Base-by-base conservation (phyloP, 164 flowering plant genomes). In the Berberis thunbergii region DNA sequence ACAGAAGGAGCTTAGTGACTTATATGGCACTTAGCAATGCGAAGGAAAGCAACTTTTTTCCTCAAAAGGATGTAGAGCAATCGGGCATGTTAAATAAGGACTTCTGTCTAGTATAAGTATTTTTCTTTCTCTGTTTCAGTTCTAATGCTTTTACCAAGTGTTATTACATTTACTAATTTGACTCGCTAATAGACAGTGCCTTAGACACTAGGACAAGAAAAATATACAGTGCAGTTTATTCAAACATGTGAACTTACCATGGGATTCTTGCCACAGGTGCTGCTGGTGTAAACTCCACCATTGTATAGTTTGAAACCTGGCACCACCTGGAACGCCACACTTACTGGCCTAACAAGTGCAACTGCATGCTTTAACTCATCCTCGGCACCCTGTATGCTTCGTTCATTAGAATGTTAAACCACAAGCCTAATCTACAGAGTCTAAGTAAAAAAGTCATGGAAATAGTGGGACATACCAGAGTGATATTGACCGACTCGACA, bases 351-450 rank as follows among this genome's bases (percentile, higher is more conserved):
- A 65, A 80, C 89, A 42, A 75, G 4, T 10, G 72, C 99, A 52
- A 95, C 97, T 2, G 97, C 99, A 73, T 95, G 86, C 79, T 89
- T 84, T 44, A 95, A 68, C 72, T 95, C 99, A 78, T 91, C 91
- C 77, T 95, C 97, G 71, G 94, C 94, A 56, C 97, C 99, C 99
- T 95, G 80, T 55, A 57, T 57, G 41, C 12, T 4, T 5, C n/a
- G 41, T 9, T 7, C 10, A 52, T 26, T 52, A 10, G 13, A 3
- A 52, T 6, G 13, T 4, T 26, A 52, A 26, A 26, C 26, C 26
- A 26, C 26, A 26, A 26, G 26, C 26, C 26, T 26, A 26, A 26
- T 26, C 26, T 26, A 26, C 26, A 0, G 26, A 26, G 26, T 26
- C 26, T 48, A 9, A 48, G 50, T 5, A 48, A 48, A 48, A 48